Evolutionary conservation across 176 grass and related monocot species (phyloP).

Genomic region (Chloris gayana): DNA sequence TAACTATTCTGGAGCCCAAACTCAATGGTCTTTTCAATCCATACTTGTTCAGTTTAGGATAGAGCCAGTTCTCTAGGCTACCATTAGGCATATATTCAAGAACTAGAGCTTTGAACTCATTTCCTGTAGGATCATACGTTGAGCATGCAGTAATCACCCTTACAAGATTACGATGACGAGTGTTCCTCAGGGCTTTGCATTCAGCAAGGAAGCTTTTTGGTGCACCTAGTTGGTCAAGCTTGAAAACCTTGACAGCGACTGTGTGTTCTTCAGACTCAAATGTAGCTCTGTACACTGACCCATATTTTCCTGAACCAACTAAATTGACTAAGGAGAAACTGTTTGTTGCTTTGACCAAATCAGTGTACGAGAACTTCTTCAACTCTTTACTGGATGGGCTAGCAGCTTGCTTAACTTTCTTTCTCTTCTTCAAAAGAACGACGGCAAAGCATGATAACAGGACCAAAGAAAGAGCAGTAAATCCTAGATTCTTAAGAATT

Average conservation of each 20-base stretch:
- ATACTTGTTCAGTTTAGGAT: conserved; percentile 18
- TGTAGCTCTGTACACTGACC: conserved; percentile 41
- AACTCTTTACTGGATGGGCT: background rate
- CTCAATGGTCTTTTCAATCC: background rate
- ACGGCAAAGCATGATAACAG: background rate
- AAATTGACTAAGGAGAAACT: conserved; percentile 33
- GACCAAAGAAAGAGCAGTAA: background rate
- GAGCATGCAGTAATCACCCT: conserved; percentile 38
- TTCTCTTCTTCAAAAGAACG: background rate
- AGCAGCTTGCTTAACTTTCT: background rate
- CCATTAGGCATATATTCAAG: conserved; percentile 47
- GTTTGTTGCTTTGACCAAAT: conserved; percentile 30
- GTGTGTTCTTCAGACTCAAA: background rate
- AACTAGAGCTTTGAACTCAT: conserved; percentile 56
- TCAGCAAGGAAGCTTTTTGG: conserved; percentile 29
- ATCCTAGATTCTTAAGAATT: background rate
- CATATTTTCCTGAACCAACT: conserved; percentile 35
- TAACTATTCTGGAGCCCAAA: conserved; percentile 32
- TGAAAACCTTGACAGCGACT: conserved; percentile 42
- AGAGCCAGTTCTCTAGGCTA: conserved; percentile 50
- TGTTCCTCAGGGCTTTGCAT: conserved; percentile 45
- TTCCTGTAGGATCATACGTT: conserved; percentile 13
- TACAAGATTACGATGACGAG: conserved; percentile 47
- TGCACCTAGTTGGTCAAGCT: conserved; percentile 26
- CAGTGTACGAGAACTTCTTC: conserved; percentile 27